Conservation (phyloP, 352 stramenopile species). For the Phytophthora megakarya region DNA sequence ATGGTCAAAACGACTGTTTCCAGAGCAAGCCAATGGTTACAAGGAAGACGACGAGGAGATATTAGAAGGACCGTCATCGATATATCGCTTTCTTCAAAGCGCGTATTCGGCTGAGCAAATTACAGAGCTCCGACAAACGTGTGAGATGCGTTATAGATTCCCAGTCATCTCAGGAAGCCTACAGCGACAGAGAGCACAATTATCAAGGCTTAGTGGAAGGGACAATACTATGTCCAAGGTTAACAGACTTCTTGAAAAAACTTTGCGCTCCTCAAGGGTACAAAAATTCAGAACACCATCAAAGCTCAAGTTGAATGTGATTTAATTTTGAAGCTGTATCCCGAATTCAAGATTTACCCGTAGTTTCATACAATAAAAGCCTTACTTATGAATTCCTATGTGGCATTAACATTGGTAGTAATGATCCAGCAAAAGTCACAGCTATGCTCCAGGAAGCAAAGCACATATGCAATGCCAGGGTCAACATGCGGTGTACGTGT, state of each 20-base stretch:
- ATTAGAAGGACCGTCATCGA: too few relatives aligned
- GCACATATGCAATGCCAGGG: not conserved
- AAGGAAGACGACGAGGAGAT: not conserved
- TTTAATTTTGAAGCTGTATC: not conserved
- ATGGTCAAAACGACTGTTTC: not conserved
- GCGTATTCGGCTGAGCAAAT: not conserved
- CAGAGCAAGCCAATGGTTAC: not conserved
- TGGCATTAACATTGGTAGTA: not conserved
- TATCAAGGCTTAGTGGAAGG: not conserved
- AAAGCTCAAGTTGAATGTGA: slow-evolving; percentile 12
- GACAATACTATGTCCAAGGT: not conserved
- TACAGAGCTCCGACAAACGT: not conserved
- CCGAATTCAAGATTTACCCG: not conserved
- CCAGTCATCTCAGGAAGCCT: not conserved
- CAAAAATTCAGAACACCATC: slow-evolving; percentile 9
- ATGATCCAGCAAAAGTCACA: not conserved
- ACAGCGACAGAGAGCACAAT: not conserved
- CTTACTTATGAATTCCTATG: not conserved
- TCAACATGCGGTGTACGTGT: not conserved
- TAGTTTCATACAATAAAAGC: not conserved
- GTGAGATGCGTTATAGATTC: not conserved
- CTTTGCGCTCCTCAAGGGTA: too few relatives aligned
- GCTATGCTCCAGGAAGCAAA: slow-evolving; percentile 2
- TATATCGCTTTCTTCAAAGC: not conserved
- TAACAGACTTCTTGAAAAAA: not conserved